phyloP scores from a whole-genome alignment of 108 stramenopile genomes.

The Fistulifera solaris region DNA sequence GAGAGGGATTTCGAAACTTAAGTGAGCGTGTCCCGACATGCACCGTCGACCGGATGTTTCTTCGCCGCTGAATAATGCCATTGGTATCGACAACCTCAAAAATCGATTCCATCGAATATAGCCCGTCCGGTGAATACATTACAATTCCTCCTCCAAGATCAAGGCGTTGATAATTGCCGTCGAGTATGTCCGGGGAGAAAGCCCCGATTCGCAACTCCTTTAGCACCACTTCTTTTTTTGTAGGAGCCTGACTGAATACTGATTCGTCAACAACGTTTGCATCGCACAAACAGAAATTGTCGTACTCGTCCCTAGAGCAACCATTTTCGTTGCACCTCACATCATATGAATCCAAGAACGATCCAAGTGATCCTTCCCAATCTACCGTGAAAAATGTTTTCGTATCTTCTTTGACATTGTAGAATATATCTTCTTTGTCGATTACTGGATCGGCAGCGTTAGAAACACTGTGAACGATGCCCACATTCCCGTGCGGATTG shows the following conservation, averaged over 20 bases:
- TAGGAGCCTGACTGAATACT: conserved; percentile 24
- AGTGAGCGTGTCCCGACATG: conserved; percentile 21
- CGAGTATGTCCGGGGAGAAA: conserved; percentile 4
- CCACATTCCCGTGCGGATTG: not conserved
- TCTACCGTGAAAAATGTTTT: conserved; percentile 8
- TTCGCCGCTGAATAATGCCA: not conserved
- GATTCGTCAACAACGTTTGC: conserved; percentile 20
- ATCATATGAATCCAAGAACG: not conserved
- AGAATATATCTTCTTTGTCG: not conserved
- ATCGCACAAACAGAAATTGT: conserved; percentile 19
- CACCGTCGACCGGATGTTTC: conserved; percentile 26
- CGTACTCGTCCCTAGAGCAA: conserved; percentile 2
- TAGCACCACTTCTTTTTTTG: not conserved
- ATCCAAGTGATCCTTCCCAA: conserved; percentile 6
- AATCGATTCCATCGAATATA: conserved; percentile 23
- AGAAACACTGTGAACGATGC: not conserved
- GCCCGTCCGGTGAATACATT: conserved; percentile 6
- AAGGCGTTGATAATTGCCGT: no score
- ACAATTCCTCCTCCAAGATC: conserved; percentile 10
- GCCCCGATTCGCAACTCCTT: conserved; percentile 26
- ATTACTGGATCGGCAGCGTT: not conserved
- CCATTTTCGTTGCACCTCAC: not conserved
- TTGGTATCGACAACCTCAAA: conserved; percentile 37
- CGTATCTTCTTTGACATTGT: not conserved
- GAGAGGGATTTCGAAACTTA: conserved; percentile 51